Evolutionary conservation across 1,284 basidiomycete genomes (phyloP).

Genomic region (Ganoderma multipileum): DNA sequence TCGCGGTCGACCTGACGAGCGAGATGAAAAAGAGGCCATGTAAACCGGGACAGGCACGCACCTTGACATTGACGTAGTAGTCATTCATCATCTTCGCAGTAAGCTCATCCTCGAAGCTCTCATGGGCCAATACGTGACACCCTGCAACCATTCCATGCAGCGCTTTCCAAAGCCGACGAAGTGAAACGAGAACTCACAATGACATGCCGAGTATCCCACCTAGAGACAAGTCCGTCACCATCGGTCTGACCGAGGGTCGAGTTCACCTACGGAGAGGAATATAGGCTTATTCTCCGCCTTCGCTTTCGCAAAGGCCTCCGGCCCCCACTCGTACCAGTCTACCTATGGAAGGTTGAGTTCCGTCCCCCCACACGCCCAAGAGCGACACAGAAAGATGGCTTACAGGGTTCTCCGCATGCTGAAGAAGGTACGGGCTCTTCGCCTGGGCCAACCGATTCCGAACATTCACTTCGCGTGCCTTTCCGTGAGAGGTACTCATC

Average conservation of each 20-base stretch:
- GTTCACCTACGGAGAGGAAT: constrained; percentile 45
- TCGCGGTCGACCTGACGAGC: constrained; percentile 47
- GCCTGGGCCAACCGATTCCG: constrained; percentile 45
- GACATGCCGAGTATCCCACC: constrained; percentile 50
- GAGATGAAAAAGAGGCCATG: not conserved
- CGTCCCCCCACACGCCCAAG: not conserved
- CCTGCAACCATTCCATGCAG: constrained; percentile 22
- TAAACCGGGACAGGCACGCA: constrained; percentile 1
- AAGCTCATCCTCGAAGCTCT: constrained; percentile 49
- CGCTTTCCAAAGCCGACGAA: too few species aligned
- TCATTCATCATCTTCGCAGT: constrained; percentile 52
- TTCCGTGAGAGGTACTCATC: constrained; percentile 9
- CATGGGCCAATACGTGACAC: constrained; percentile 44
- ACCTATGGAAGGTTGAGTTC: constrained; percentile 25
- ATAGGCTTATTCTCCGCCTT: constrained; percentile 48
- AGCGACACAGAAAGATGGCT: constrained; percentile 10
- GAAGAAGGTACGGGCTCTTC: constrained; percentile 52
- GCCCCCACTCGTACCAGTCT: constrained; percentile 53
- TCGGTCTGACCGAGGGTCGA: not conserved
- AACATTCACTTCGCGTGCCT: not conserved
- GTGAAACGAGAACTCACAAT: constrained; percentile 28
- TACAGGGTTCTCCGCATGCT: constrained; percentile 52
- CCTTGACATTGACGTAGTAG: constrained; percentile 51
- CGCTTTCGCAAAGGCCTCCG: constrained; percentile 48
- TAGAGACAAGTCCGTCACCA: constrained; percentile 6